These are phyloP conservation scores for Paraphoma sp. DNA, from an alignment of 2,329 filamentous ascomycete species.

Conservation along the genomic window DNA sequence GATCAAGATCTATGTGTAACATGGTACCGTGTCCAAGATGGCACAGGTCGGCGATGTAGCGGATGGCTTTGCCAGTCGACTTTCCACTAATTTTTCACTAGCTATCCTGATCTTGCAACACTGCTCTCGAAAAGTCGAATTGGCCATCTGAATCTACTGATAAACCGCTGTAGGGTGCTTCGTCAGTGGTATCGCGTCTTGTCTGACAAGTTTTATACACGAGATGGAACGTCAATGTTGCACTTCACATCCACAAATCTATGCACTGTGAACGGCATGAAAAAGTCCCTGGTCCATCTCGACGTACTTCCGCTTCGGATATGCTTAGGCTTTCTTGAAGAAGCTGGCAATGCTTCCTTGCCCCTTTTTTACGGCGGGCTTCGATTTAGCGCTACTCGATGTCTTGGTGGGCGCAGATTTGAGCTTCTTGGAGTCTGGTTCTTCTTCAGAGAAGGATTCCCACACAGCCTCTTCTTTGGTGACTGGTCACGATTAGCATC, in stretches of 20 bases:
- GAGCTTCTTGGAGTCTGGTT: conserved; percentile 65
- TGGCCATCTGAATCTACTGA: too few species aligned
- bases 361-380: conserved; percentile 54
- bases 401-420: conserved; percentile 51
- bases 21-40: not conserved
- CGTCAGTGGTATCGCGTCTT: too few species aligned
- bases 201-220: too few species aligned
- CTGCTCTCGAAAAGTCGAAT: not conserved
- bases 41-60: conserved; percentile 11
- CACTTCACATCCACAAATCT: too few species aligned
- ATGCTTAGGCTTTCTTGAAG: conserved; percentile 74
- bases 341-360: conserved; percentile 93
- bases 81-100: not conserved
- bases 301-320: too few species aligned
- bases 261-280: too few species aligned
- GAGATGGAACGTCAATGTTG: too few species aligned
- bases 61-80: too few species aligned
- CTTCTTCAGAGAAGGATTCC: conserved; percentile 95
- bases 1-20: conserved; percentile 20
- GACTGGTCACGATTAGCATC: conserved; percentile 61
- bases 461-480: conserved; percentile 84
- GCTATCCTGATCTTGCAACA: not conserved
- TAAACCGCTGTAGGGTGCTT: too few species aligned
- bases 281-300: too few species aligned
- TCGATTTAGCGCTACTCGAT: conserved; percentile 59